Evolutionary conservation across 2,329 filamentous ascomycete genomes (phyloP).

Genomic region (Huntiella moniliformis): DNA sequence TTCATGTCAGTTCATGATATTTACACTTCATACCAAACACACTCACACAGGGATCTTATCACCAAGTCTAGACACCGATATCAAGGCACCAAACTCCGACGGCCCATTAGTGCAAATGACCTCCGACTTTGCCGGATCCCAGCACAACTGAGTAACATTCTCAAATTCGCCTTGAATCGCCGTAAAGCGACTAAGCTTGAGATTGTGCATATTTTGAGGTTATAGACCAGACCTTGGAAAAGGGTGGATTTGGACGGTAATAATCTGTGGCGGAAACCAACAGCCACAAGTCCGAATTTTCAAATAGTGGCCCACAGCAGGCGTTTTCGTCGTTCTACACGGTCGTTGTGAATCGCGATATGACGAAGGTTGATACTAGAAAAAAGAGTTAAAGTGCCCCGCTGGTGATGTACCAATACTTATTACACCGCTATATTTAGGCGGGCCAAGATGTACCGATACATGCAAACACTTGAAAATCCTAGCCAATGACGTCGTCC

Average conservation of each 20-base stretch:
- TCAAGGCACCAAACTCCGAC: conserved; percentile 43
- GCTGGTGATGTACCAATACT: conserved; percentile 2
- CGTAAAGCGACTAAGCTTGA: conserved; percentile 57
- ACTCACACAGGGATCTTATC: conserved; percentile 18
- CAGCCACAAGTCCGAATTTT: neutral
- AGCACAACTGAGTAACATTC: conserved; percentile 58
- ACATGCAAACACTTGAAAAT: conserved; percentile 4
- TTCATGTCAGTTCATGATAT: no score
- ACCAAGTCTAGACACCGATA: conserved; percentile 48
- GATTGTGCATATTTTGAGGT: conserved; percentile 53
- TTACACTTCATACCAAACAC: conserved; percentile 7
- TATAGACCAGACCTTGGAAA: neutral
- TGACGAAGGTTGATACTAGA: conserved; percentile 1
- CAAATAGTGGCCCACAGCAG: neutral
- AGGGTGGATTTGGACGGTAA: neutral
- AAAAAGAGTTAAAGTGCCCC: conserved; percentile 1
- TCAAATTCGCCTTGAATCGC: conserved; percentile 35
- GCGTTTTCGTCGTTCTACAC: no score
- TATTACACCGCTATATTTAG: neutral
- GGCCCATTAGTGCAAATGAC: conserved; percentile 75
- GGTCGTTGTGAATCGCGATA: neutral
- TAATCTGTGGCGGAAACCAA: neutral
- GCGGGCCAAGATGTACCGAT: neutral
- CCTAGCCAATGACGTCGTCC: conserved; percentile 4
- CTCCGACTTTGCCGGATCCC: conserved; percentile 65